A percentile compares a stretch with the other conserved stretches of the same genome.
These are phyloP conservation scores for Prunus armeniaca DNA, from an alignment of 306 rosid species.

Conservation along the genomic window DNA sequence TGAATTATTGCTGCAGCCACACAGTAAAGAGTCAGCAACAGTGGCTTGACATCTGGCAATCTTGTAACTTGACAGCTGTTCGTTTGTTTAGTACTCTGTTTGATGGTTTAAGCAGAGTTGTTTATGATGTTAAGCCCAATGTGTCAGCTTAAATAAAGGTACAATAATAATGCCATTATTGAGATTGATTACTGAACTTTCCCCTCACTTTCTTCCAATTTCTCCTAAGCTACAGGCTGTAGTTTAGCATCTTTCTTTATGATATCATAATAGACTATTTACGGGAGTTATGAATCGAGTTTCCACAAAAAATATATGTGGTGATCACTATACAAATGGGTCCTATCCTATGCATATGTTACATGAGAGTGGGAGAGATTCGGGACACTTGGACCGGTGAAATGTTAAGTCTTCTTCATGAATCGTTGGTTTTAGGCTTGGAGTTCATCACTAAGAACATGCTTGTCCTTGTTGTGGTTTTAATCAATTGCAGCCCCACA, in stretches of 20 bases:
- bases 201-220: no score
- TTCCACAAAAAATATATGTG: neutral
- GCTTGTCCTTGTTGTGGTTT: neutral
- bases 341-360: neutral
- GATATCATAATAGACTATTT: neutral
- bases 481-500: neutral
- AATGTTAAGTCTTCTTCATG: neutral
- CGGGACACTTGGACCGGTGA: no score
- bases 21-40: neutral
- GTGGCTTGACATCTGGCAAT: neutral
- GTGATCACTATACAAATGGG: neutral
- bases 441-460: slow-evolving; percentile 4
- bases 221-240: neutral
- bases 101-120: neutral
- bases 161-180: neutral
- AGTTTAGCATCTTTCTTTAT: neutral
- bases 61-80: neutral
- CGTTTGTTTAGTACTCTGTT: neutral
- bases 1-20: neutral
- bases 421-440: neutral
- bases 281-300: accelerated
- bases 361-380: neutral
- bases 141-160: neutral
- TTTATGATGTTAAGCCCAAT: neutral
- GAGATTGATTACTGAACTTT: neutral